These are phyloP conservation scores for Stachybotrys chartarum DNA, from an alignment of 2,329 filamentous ascomycete genomes.

Conservation along the genomic window DNA sequence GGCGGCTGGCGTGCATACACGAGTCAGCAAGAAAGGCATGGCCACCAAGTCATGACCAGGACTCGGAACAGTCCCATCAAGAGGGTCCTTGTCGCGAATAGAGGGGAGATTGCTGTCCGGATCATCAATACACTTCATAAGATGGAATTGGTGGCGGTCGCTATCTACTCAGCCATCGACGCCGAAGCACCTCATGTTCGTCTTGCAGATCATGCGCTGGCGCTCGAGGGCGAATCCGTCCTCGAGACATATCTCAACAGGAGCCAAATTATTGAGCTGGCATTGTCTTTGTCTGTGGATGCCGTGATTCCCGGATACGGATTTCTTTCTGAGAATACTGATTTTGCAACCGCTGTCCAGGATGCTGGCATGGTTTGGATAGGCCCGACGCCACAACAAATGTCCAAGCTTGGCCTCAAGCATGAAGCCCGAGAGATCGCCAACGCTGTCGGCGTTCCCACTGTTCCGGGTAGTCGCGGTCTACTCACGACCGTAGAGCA, in stretches of 20 bases:
- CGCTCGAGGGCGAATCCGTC: slow-evolving; percentile 43
- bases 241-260: slow-evolving; percentile 58
- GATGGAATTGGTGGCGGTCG: slow-evolving; percentile 61
- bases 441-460: slow-evolving; percentile 18
- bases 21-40: no score
- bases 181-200: slow-evolving; percentile 60
- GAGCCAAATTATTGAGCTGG: slow-evolving; percentile 49
- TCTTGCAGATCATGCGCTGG: slow-evolving; percentile 59
- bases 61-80: slow-evolving; percentile 13
- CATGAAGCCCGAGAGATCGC: slow-evolving; percentile 28
- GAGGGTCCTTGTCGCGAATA: slow-evolving; percentile 59
- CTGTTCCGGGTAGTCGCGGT: slow-evolving; percentile 26
- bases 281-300: slow-evolving; percentile 38
- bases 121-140: slow-evolving; percentile 61
- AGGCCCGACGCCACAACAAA: slow-evolving; percentile 45
- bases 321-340: slow-evolving; percentile 56
- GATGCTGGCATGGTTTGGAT: slow-evolving; percentile 51
- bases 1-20: slow-evolving; percentile 25
- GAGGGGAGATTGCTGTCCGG: slow-evolving; percentile 56
- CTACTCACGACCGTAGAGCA: slow-evolving; percentile 19
- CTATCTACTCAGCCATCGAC: slow-evolving; percentile 60
- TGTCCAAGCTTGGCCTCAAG: slow-evolving; percentile 29
- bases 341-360: slow-evolving; percentile 47
- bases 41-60: background rate
- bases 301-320: slow-evolving; percentile 63